A percentile compares a stretch with the other conserved stretches of the same genome.
These are phyloP conservation scores for Geosmithia putterillii DNA, from an alignment of 2,329 filamentous ascomycete genomes.

Conservation along the genomic window DNA sequence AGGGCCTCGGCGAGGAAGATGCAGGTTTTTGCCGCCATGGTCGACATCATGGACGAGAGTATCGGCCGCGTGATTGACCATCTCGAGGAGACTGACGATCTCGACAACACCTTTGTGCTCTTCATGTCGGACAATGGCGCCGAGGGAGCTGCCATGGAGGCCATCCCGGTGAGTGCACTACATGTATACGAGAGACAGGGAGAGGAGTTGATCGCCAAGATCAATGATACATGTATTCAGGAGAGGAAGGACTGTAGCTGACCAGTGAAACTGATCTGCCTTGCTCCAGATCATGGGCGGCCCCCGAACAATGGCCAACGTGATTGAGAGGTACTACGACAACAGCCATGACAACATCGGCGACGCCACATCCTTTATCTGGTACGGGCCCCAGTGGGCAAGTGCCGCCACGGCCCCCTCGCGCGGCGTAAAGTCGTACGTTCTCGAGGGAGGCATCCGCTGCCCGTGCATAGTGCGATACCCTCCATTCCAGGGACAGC, in stretches of 20 bases:
- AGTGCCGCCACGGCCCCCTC: slow-evolving; percentile 24
- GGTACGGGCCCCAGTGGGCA: slow-evolving; percentile 48
- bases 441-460: slow-evolving; percentile 29
- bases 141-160: slow-evolving; percentile 44
- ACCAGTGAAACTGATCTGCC: too few species aligned
- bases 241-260: too few species aligned
- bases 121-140: slow-evolving; percentile 44
- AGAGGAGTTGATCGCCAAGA: too few species aligned
- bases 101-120: slow-evolving; percentile 40
- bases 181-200: slow-evolving; percentile 5
- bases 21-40: slow-evolving; percentile 39
- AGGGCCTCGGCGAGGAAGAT: slow-evolving; percentile 7
- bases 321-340: slow-evolving; percentile 32
- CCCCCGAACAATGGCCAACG: too few species aligned
- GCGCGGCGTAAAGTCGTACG: slow-evolving; percentile 24
- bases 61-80: slow-evolving; percentile 36
- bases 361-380: slow-evolving; percentile 43
- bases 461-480: slow-evolving; percentile 7
- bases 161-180: slow-evolving; percentile 36
- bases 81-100: slow-evolving; percentile 30
- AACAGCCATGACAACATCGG: slow-evolving; percentile 40
- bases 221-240: too few species aligned
- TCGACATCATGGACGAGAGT: slow-evolving; percentile 36
- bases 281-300: too few species aligned
- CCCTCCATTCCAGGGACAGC: background rate